Base-by-base conservation (phyloP, 2,329 filamentous ascomycete genomes). In the Cytospora chrysosperma region DNA sequence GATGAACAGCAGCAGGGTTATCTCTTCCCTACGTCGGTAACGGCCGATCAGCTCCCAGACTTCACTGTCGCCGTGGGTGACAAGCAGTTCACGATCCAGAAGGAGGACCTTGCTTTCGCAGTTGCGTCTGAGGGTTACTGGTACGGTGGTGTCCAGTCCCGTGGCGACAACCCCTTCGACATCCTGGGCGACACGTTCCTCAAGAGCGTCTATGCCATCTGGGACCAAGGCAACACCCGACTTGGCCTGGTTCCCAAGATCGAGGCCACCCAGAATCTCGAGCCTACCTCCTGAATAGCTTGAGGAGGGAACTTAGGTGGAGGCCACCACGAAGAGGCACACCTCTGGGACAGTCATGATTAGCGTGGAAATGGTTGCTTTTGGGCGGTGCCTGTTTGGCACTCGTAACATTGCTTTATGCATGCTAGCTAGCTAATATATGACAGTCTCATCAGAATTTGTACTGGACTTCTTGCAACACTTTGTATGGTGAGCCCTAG, bases 201-300 rank as follows among this genome's bases (percentile, higher is more conserved):
- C 73, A 88, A 88, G 78, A 83, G 80, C 27, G 77, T 88, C 61
- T 90, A 90, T 70, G 85, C 84, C 82, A 80, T 89, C 63, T 89
- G 88, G 72, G 86, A 89, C 70, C 81, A 84, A 62, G 85, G 85
- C 58, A 83, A 85, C 67, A 79, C 74, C 69, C 83, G 81, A 32
- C 86, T 89, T 65, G 86, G 87, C 32, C 78, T 78, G 49, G 83
- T 88, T 53, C 84, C 87, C 68, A 81, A 84, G 69, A 77, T 79
- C 37, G 75, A 82, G 68, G 70, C 72, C 57, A 71, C 65, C 1
- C 76, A 77, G 68, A 72, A 71, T 59, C 61, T 76, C 34, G 69
- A 71, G 37, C 43, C 54, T 24, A 34, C 7, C 61, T 65, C 59
- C 4, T 65, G 55, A 17, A 17, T 54, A 34, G 26, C 27, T 21